Evolutionary conservation across 169 alveolate genomes (phyloP), one percentile per base, ranked within the genome.

Genomic region (Plasmodium vivax): DNA sequence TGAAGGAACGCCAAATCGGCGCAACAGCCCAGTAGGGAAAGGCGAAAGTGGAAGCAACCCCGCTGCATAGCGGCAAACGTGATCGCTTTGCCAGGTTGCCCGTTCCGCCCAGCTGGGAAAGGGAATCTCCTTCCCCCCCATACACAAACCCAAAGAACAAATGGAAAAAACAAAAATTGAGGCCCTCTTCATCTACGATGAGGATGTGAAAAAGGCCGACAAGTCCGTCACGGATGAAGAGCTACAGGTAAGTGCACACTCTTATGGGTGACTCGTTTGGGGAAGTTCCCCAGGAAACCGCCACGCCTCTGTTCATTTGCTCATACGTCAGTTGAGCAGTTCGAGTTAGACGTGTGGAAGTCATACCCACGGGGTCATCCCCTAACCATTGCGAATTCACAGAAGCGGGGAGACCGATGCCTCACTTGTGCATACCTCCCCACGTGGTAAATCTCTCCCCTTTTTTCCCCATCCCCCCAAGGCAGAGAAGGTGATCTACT

Each of bases 401-500:
- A 9, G 19, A 3, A 47, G 14, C 19, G n/a, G 58, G 19, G 10
- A 12, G 58, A 47, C 58, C 58, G 58, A 47, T 47, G 58, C 8
- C 14, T 9, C 16, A 47, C 10, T 47, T 0, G 58, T 12, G 6
- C 6, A 1, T 6, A 47, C 14, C 14, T 47, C 58, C n/a, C 58
- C 19, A 12, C 19, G 6, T 45, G 34, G 75, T 2, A 62, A 19
- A 19, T 16, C 30, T 62, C 12, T 38, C 77, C 43, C 3, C 2
- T 82, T 10, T 19, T 83, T 3, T 19, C 32, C 74, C 75, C 12
- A 16, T 23, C 27, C 27, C 27, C 27, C 27, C 27, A 51, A 87
- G 94, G 94, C 88, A 41, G 94, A 79, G 56, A 88, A 88, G 72
- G 83, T 88, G 8, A 71, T 88, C 62, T 88, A 88, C 27, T 88